phyloP scores from a whole-genome alignment of 1,284 basidiomycete species.

The Leccinum solheimii region DNA sequence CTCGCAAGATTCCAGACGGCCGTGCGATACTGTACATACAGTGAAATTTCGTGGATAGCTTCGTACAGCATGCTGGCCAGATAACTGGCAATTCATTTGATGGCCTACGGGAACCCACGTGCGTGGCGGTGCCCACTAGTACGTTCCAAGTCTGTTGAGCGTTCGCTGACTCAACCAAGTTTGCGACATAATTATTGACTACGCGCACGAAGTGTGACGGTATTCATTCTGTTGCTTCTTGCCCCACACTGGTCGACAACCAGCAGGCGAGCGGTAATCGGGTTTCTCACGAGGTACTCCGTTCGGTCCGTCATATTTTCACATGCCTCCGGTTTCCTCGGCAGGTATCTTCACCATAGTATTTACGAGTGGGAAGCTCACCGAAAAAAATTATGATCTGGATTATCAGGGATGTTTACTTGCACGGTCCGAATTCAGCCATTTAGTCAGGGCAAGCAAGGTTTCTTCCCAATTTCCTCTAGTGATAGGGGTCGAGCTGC shows the following conservation, averaged over 20 bases:
- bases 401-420: neutral
- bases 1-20: neutral
- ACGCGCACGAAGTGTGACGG: neutral
- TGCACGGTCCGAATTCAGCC: neutral
- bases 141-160: neutral
- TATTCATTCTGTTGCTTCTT: neutral
- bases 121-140: neutral
- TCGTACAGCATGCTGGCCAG: neutral
- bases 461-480: neutral
- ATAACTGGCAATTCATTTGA: neutral
- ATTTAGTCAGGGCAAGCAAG: slow-evolving; percentile 11
- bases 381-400: neutral
- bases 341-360: neutral
- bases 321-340: neutral
- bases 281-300: neutral
- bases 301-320: neutral
- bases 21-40: neutral
- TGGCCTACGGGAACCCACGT: neutral
- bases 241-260: neutral
- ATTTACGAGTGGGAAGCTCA: neutral
- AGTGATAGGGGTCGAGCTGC: neutral
- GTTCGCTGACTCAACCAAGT: neutral
- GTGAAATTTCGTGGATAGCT: neutral
- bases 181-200: neutral
- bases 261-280: neutral